Evolutionary conservation across 495 filamentous ascomycete genomes (phyloP), one percentile per base, ranked within the genome.

Genomic region (Penicillium soppii): DNA sequence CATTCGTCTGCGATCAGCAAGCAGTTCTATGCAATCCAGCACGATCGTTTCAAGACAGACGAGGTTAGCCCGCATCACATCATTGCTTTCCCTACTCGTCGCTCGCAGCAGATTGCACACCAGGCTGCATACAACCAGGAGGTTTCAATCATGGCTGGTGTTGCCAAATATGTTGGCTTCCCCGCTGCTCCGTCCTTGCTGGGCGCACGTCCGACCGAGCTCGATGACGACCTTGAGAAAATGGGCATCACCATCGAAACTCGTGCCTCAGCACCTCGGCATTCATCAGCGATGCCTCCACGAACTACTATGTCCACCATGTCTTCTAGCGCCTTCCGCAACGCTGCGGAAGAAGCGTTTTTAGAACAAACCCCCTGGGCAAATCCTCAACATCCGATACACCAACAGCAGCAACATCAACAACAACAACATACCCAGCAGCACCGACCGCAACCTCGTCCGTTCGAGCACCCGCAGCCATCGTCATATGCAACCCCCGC

Each of bases 91-190:
- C 86, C 85, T 16, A 79, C 80, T 29, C 82, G 82, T 35, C 82
- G 83, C 49, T 78, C 83, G 50, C 84, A 87, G 58, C 90, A 88
- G 63, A 82, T 90, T 48, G 76, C 76, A 49, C 84, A 90, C 46
- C 94, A 94, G 58, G 79, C 88, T 33, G 86, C 89, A 37, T 96
- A 96, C 67, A 97, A 96, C 66, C 86, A 85, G 57, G 94, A 98
- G 65, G 91, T 98, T 4, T 92, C 90, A 5, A 79, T 96, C 12
- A 79, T 98, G 48, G 85, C 91, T 7, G 92, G 94, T 16, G 80
- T 97, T 48, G 90, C 91, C 6, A 96, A 96, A 66, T 89, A 96
- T 68, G 82, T 95, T 43, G 94, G 94, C 19, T 97, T 97, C 69
- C 94, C 94, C 22, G 92, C 92, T 26, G 92, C 92, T n/a, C 94